Base-by-base conservation (phyloP, 495 filamentous ascomycete genomes). In the Delitschia confertaspora region DNA sequence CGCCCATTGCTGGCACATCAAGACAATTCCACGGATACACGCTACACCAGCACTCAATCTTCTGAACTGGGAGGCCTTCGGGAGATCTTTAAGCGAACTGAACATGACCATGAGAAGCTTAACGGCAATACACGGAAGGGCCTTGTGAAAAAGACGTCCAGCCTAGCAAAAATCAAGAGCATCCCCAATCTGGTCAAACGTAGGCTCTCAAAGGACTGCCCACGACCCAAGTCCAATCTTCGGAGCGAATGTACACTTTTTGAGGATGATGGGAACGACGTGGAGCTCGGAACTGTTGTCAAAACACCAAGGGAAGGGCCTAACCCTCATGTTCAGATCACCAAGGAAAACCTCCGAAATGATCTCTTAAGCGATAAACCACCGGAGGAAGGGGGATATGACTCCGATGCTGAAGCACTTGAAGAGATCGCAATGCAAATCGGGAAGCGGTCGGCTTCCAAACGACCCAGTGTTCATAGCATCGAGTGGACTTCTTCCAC, bases 321-420 rank as follows among this genome's bases (percentile, higher is more conserved):
- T 17, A 49, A 56, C 32, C 21, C 42, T 19, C 41, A 56, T 32
- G 34, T 56, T 29, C 46, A 47, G 42, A 47, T 45, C 23, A 47
- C 49, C 0, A 58, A 58, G 30, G 23, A 45, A 17, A 39, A 51
- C 26, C 38, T 58, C 11, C 33, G 39, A 24, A 55, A 55, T 21
- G 47, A 58, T 20, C 35, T 58, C 18, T 38, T 58, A 7, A 58
- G 55, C 24, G 41, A 51, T 33, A 47, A 55, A 47, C 42, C 38
- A 22, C 44, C 42, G 8, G 47, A 34, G 4, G 47, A 55, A 20
- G 55, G 55, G 4, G 51, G 55, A 3, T 58, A 58, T 25, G 55
- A 58, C 31, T 35, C 51, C 17, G 55, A 58, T 38, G 55, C 55
- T 25, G 42, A 48, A 35, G 40, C 47, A 3, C 16, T 53, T 20